Evolutionary conservation across 2,329 filamentous ascomycete genomes (phyloP), one percentile per base, ranked within the genome.

Genomic region (Acrocalymma vagum): DNA sequence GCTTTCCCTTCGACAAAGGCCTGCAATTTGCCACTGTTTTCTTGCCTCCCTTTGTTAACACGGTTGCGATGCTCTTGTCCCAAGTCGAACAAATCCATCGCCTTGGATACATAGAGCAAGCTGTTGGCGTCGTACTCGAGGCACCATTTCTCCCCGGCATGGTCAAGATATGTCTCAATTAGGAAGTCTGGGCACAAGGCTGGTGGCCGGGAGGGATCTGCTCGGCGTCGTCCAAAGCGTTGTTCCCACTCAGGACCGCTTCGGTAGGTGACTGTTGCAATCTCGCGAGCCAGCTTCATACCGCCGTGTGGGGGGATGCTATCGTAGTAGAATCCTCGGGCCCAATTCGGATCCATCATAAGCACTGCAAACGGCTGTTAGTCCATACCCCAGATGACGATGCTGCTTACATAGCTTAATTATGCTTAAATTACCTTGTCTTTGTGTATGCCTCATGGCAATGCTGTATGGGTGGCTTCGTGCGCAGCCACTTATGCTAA

Each of bases 261-360:
- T 47, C 94, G 85, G 71, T 99, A 99, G 2, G 94, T 99, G 30
- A 99, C 92, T 1, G 94, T 99, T 11, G 94, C 94, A 59, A 99
- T 99, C 72, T 99, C 90, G 44, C 94, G 86, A 1, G 94, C 93
- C 6, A 99, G 85, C 73, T 99, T 99, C 93, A 99, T 97, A 33
- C 94, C 94, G 0, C 88, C 86, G 63, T 99, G 94, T 1, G 94
- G 94, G 2, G 94, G 94, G 6, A 99, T 84, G 27, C 78, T 76
- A 61, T 86, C 87, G 50, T 81, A 83, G 77, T 97, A 97, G 74
- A 93, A 95, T 2, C 94, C 94, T 23, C 94, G 84, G 55, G 90
- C 89, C 94, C 94, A 99, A 62, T 95, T 91, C 3, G 92, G 91
- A 62, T 99, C 94, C 87, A 96, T 96, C 92, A 99, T 97, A 31